Percentiles rank a stretch among this genome's conserved stretches.
phyloP scores from a whole-genome alignment of 768 basidiomycete genomes.

The Bullera alba region DNA sequence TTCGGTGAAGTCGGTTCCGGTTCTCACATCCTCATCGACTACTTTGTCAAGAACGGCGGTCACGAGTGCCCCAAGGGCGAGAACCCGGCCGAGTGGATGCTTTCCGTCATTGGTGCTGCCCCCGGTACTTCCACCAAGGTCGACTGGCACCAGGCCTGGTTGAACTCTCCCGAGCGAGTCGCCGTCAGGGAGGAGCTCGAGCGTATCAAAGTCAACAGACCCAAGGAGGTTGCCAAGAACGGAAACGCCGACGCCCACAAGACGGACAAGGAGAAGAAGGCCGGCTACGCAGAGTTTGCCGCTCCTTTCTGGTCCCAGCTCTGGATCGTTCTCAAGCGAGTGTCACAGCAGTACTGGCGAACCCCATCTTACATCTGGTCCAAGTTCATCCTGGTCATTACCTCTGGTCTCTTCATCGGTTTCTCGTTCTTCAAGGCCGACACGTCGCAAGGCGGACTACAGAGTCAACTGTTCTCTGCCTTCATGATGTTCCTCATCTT shows the following conservation, averaged over 20 bases:
- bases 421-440: constrained; percentile 47
- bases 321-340: constrained; percentile 34
- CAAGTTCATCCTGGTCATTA: constrained; percentile 41
- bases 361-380: constrained; percentile 47
- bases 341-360: constrained; percentile 48
- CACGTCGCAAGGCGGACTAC: constrained; percentile 41
- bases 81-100: constrained; percentile 56
- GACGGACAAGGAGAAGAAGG: constrained; percentile 47
- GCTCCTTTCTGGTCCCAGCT: constrained; percentile 32
- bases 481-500: constrained; percentile 46
- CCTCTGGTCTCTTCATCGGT: constrained; percentile 38
- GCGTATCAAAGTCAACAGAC: constrained; percentile 49
- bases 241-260: not conserved
- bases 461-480: constrained; percentile 43
- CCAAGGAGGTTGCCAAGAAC: constrained; percentile 39
- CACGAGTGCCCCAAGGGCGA: constrained; percentile 60
- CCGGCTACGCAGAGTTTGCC: constrained; percentile 33
- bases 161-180: constrained; percentile 53
- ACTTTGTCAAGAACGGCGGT: constrained; percentile 71
- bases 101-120: constrained; percentile 77
- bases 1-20: constrained; percentile 80
- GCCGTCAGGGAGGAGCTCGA: constrained; percentile 54
- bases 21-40: constrained; percentile 61
- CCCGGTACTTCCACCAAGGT: constrained; percentile 54
- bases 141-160: constrained; percentile 63